A percentile compares a stretch with the other conserved stretches of the same genome.
Evolutionary conservation across 1,139 yeast species (phyloP).

Genomic region (Kodamaea alishanica): DNA sequence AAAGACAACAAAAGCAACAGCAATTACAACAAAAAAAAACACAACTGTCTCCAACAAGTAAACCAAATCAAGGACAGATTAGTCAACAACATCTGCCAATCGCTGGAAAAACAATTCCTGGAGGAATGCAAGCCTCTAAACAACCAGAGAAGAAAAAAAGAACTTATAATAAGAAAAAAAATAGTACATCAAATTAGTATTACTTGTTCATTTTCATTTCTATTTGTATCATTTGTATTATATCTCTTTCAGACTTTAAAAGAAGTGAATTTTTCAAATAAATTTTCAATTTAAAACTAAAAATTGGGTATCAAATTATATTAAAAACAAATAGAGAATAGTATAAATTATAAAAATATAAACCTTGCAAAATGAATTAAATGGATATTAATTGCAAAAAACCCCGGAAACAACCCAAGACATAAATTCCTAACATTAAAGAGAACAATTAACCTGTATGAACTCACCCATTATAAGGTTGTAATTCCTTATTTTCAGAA

Average conservation of each 20-base stretch:
- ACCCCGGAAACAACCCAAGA: no score
- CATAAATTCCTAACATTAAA: no score
- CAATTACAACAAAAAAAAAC: constrained; percentile 12
- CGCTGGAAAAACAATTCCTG: constrained; percentile 15
- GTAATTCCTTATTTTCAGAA: constrained; percentile 2
- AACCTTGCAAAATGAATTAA: no score
- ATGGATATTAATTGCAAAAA: no score
- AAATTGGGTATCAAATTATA: no score
- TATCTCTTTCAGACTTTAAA: not conserved
- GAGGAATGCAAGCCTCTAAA: constrained; percentile 9
- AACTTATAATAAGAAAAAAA: constrained; percentile 12
- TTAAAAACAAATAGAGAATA: no score
- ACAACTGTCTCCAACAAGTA: constrained; percentile 13
- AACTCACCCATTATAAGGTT: no score
- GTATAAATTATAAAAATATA: no score
- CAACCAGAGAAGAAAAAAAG: constrained; percentile 13
- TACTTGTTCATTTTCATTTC: not conserved
- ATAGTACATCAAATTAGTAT: not conserved
- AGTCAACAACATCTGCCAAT: constrained; percentile 14
- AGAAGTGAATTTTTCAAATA: no score
- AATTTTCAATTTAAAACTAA: no score
- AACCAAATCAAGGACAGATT: constrained; percentile 8
- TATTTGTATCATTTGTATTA: not conserved
- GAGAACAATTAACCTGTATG: no score
- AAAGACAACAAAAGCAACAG: constrained; percentile 25